A percentile compares a stretch with the other conserved stretches of the same genome.
These are phyloP conservation scores for Jatropha podagrica DNA, from an alignment of 441 rosid genomes.

Conservation along the genomic window DNA sequence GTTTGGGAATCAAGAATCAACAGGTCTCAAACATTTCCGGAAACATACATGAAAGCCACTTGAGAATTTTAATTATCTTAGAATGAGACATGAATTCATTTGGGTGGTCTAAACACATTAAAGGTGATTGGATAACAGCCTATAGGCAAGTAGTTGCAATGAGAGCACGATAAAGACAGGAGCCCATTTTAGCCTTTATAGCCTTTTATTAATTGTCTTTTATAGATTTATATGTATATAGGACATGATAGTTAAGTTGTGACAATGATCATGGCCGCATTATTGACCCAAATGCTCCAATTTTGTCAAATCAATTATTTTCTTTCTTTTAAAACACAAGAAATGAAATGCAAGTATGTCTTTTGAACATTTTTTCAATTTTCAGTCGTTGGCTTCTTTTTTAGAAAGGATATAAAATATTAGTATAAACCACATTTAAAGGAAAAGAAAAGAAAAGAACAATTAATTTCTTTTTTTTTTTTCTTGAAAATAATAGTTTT, in stretches of 20 bases:
- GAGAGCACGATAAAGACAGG: slow-evolving; percentile 22
- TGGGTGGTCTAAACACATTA: slow-evolving; percentile 24
- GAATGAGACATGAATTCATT: slow-evolving; percentile 15
- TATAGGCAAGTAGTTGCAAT: slow-evolving; percentile 12
- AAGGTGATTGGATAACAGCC: slow-evolving; percentile 20
- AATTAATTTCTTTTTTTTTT: background rate
- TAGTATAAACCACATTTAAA: no score
- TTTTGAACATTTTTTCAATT: background rate
- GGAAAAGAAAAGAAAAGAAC: background rate
- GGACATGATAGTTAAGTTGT: slow-evolving; percentile 25
- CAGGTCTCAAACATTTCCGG: background rate
- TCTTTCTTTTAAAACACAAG: background rate
- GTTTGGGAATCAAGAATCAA: no score
- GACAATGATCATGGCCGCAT: slow-evolving; percentile 13
- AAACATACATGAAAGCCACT: slow-evolving; percentile 24
- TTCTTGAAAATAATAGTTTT: slow-evolving; percentile 3
- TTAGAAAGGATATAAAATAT: background rate
- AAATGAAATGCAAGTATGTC: background rate
- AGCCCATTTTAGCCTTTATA: background rate
- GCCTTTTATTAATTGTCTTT: background rate
- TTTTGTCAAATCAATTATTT: slow-evolving; percentile 18
- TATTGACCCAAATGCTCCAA: background rate
- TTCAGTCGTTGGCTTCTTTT: slow-evolving; percentile 11
- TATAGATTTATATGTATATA: background rate
- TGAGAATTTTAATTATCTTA: background rate